A percentile compares a stretch with the other conserved stretches of the same genome.
Evolutionary conservation across 2,329 filamentous ascomycete genomes (phyloP).

Genomic region (Hypoxylon sp.): DNA sequence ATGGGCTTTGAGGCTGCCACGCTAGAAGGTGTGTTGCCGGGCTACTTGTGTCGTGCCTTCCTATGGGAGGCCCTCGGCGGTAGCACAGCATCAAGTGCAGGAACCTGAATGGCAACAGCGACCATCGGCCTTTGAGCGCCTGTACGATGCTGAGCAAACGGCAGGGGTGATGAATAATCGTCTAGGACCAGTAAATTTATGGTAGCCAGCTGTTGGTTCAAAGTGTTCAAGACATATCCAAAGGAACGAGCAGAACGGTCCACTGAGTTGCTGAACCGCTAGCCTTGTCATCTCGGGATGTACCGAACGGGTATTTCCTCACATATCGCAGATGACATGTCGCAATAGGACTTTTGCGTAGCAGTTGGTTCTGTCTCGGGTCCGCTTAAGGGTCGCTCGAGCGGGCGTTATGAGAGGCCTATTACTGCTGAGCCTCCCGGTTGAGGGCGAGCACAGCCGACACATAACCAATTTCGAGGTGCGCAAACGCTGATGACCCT

Average conservation of each 20-base stretch:
- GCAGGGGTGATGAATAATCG: conserved; percentile 2
- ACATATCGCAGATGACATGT: conserved; percentile 5
- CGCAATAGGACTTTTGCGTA: conserved; percentile 3
- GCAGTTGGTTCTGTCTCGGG: not conserved
- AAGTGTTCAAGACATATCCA: conserved; percentile 7
- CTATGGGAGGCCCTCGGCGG: conserved; percentile 7
- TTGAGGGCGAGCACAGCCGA: conserved; percentile 14
- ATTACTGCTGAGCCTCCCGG: conserved; percentile 28
- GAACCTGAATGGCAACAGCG: conserved; percentile 2
- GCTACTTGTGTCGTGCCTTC: not conserved
- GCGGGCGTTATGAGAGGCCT: conserved; percentile 1
- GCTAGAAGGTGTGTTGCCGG: conserved; percentile 4
- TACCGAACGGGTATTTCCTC: not conserved
- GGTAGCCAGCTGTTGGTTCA: conserved; percentile 6
- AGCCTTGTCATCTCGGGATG: not conserved
- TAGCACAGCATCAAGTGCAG: conserved; percentile 10
- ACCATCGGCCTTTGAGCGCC: not conserved
- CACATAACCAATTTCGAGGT: conserved; percentile 11
- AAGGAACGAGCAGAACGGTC: not conserved
- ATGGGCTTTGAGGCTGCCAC: conserved; percentile 22
- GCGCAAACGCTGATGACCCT: conserved; percentile 12
- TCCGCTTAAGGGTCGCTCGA: conserved; percentile 5
- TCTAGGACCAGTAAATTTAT: not conserved
- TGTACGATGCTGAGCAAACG: conserved; percentile 10
- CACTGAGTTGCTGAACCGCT: not conserved